These are phyloP conservation scores for Nothophaeocryptopus gaeumannii DNA, from an alignment of 2,329 filamentous ascomycete genomes.

Conservation along the genomic window DNA sequence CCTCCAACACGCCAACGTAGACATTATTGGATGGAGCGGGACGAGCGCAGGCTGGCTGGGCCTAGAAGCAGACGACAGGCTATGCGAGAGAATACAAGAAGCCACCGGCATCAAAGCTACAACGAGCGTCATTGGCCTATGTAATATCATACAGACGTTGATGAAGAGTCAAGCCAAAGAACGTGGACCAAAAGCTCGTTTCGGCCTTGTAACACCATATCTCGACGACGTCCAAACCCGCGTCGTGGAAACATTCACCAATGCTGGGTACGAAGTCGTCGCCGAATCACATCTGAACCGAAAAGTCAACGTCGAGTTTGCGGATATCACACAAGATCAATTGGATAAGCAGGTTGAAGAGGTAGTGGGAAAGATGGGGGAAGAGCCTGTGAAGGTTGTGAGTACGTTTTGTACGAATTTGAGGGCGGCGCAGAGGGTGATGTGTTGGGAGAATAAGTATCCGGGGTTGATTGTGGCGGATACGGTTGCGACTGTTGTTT, in stretches of 20 bases:
- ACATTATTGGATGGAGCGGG: conserved; percentile 34
- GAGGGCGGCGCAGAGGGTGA: conserved; percentile 39
- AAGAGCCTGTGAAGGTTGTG: conserved; percentile 35
- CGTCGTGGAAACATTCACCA: conserved; percentile 38
- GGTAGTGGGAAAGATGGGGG: conserved; percentile 22
- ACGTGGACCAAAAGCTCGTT: conserved; percentile 21
- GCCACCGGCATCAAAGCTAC: conserved; percentile 40
- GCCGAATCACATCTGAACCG: conserved; percentile 37
- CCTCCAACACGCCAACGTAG: conserved; percentile 32
- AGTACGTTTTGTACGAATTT: conserved; percentile 48
- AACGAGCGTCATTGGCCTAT: conserved; percentile 43
- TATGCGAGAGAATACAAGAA: conserved; percentile 41
- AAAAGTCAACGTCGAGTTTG: conserved; percentile 42
- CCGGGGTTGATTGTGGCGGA: conserved; percentile 41
- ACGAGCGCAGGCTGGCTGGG: conserved; percentile 29
- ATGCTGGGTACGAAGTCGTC: conserved; percentile 35
- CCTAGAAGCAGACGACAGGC: conserved; percentile 34
- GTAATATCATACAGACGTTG: conserved; percentile 34
- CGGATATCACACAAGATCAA: conserved; percentile 34
- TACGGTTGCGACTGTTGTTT: conserved; percentile 44
- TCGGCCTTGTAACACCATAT: conserved; percentile 46
- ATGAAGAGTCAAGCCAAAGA: neutral
- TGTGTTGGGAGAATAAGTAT: conserved; percentile 39
- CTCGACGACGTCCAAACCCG: conserved; percentile 39
- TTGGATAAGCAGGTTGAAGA: conserved; percentile 33